Evolutionary conservation across 1,139 yeast species (phyloP).

Genomic region (Suhomyces maxii): DNA sequence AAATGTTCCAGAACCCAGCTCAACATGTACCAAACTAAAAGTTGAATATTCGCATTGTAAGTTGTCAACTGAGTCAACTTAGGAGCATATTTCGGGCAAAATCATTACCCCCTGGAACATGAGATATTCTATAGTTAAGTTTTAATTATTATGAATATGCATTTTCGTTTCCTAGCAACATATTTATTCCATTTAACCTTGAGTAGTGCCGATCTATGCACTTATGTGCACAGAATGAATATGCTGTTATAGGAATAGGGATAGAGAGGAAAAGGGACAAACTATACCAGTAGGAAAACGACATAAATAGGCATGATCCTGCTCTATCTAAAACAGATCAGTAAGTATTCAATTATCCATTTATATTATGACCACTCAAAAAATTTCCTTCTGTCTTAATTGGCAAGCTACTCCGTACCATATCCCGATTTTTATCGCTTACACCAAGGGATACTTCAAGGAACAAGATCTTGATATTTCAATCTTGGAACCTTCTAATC

Average conservation of each 20-base stretch:
- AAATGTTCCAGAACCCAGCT: too few species aligned
- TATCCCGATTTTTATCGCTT: slow-evolving; percentile 53
- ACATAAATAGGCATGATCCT: neutral
- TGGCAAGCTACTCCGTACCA: slow-evolving; percentile 63
- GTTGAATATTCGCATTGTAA: too few species aligned
- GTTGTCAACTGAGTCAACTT: too few species aligned
- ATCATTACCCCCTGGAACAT: too few species aligned
- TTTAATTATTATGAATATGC: too few species aligned
- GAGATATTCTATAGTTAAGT: too few species aligned
- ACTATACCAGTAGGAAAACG: neutral
- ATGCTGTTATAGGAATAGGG: neutral
- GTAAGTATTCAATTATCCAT: neutral
- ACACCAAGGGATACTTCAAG: slow-evolving; percentile 50
- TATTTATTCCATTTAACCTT: too few species aligned
- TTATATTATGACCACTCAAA: slow-evolving; percentile 37
- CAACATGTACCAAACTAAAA: too few species aligned
- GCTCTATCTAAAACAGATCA: neutral
- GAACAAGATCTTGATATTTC: slow-evolving; percentile 54
- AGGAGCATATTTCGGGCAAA: too few species aligned
- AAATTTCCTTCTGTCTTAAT: slow-evolving; percentile 53
- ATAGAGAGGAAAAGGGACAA: neutral
- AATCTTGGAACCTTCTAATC: slow-evolving; percentile 56
- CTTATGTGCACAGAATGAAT: neutral
- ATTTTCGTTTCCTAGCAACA: too few species aligned
- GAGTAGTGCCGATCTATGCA: neutral